Percentiles rank a stretch among this genome's conserved stretches.
These are phyloP conservation scores for Hyaloscypha variabilis DNA, from an alignment of 495 filamentous ascomycete genomes.

Conservation along the genomic window DNA sequence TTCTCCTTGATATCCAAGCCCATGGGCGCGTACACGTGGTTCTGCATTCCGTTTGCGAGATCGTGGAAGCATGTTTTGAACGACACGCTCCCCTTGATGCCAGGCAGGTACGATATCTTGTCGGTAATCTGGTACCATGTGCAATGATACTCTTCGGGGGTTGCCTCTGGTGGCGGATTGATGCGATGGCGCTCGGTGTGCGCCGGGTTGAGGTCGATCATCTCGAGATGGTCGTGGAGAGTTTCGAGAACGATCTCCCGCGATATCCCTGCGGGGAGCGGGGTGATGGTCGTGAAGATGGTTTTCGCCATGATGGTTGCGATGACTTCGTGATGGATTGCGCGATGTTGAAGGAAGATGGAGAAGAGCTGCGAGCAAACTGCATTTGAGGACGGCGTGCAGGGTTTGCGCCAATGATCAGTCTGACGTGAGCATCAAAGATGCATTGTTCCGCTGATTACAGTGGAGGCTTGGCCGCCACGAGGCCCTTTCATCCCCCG, in stretches of 20 bases:
- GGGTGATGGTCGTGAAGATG: conserved; percentile 68
- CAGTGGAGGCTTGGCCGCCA: background rate
- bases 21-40: conserved; percentile 71
- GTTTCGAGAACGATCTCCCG: conserved; percentile 67
- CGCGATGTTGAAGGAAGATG: background rate
- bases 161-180: conserved; percentile 60
- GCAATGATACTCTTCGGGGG: conserved; percentile 66
- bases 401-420: background rate
- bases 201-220: conserved; percentile 82
- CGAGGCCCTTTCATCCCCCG: background rate
- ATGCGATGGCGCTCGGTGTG: conserved; percentile 67
- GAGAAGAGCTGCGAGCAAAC: background rate
- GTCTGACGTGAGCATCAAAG: background rate
- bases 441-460: background rate
- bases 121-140: conserved; percentile 75
- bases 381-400: background rate
- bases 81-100: conserved; percentile 63
- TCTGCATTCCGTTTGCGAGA: conserved; percentile 66
- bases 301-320: conserved; percentile 31
- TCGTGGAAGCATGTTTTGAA: conserved; percentile 80
- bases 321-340: background rate
- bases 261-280: conserved; percentile 65
- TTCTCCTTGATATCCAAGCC: conserved; percentile 71
- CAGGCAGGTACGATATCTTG: conserved; percentile 74
- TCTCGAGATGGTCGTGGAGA: conserved; percentile 71